Base-by-base conservation (phyloP, 805 yeast genomes). In the Kluyveromyces wickerhamii region DNA sequence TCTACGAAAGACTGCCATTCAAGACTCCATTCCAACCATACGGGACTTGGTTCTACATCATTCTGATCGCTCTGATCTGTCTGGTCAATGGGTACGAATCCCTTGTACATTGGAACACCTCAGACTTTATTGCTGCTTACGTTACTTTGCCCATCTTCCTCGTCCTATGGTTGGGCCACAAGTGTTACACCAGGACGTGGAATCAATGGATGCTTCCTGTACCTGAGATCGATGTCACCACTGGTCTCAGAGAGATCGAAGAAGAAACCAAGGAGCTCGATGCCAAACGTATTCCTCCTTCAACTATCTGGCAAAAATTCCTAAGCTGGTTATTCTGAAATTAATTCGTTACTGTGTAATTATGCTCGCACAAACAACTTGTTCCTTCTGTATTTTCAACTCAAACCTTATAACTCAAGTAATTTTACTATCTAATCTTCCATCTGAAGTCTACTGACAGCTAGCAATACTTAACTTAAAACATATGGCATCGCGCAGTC, bases 51-150 rank as follows among this genome's bases (percentile, higher is more conserved):
- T 70, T 70, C 40, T 68, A 74, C 5, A 56, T 78, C 21, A 44
- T 63, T 25, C 54, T 76, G 41, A 66, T 78, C 37, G 39, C 65
- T 4, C 20, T 81, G n/a, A 49, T 81, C 34, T 61, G 78, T 20
- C 34, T 81, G 29, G 79, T 87, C n/a, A 80, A 81, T 47, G 88
- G 88, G 37, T 81, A 77, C 51, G 77, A 71, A 3, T 79, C 74
- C 4, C 79, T 80, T 41, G 57, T 80, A 40, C 47, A 57, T 32
- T 77, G 77, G 65, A 66, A 64, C 10, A 68, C 56, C 1, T 55
- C 71, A 5, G 78, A 77, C 52, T 80, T 80, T 47, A 59, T 80
- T 33, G 87, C 88, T 21, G 81, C 87, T 7, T 80, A 80, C 57
- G 65, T 80, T 40, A 79, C 86, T 0, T 51, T 80, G 25, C 59